These are phyloP conservation scores for Cryptococcus sp. DNA, from an alignment of 1,284 basidiomycete genomes.

Conservation along the genomic window DNA sequence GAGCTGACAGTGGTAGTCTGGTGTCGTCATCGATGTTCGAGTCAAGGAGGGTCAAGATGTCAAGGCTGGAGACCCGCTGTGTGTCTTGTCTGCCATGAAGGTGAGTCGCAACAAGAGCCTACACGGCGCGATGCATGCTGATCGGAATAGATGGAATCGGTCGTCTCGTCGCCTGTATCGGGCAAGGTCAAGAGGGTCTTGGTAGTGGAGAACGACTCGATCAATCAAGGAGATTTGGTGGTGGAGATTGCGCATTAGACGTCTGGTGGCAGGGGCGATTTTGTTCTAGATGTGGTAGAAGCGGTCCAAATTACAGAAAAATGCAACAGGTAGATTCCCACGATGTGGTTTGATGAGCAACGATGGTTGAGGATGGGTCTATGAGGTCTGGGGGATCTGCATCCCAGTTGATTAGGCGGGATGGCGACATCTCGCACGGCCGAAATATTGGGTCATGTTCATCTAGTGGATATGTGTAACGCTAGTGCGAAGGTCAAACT, in stretches of 20 bases:
- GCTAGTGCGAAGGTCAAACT: too few relatives aligned
- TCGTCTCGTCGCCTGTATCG: constrained; percentile 89
- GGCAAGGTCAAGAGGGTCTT: constrained; percentile 90
- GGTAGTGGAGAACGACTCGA: constrained; percentile 60
- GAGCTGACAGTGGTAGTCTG: constrained; percentile 54
- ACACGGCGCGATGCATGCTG: background rate
- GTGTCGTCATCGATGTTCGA: constrained; percentile 95
- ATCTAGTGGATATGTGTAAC: too few relatives aligned
- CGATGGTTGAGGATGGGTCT: too few relatives aligned
- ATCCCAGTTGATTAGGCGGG: too few relatives aligned
- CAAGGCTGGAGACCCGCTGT: constrained; percentile 80
- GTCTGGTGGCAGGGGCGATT: background rate
- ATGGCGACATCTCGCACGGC: too few relatives aligned
- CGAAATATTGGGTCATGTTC: too few relatives aligned
- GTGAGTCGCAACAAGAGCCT: constrained; percentile 44
- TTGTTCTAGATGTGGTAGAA: too few relatives aligned
- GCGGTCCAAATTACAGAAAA: too few relatives aligned
- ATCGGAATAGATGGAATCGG: constrained; percentile 88
- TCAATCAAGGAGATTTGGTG: constrained; percentile 45
- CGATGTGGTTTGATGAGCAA: too few relatives aligned
- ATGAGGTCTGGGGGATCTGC: too few relatives aligned
- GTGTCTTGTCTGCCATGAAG: constrained; percentile 85
- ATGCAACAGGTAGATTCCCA: too few relatives aligned
- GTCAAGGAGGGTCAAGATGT: constrained; percentile 96
- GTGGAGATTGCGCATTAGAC: constrained; percentile 42